Evolutionary conservation across 1,139 yeast species (phyloP).

Genomic region (Starmera stellimalicola): DNA sequence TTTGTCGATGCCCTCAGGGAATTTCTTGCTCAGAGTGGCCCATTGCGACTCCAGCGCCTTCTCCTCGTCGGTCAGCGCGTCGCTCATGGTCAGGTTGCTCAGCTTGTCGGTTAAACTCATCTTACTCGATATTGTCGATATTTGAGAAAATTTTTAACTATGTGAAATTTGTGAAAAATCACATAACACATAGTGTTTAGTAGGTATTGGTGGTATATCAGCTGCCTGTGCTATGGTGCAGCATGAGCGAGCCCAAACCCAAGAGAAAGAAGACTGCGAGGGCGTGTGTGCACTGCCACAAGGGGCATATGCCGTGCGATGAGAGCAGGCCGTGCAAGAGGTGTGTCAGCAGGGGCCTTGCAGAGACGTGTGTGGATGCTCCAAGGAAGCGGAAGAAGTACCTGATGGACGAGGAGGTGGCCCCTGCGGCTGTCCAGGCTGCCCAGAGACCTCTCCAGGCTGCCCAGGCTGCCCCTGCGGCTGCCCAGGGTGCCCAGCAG

Average conservation of each 20-base stretch:
- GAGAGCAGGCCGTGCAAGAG: constrained; percentile 72
- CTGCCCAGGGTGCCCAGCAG: too few relatives aligned
- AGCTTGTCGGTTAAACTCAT: background rate
- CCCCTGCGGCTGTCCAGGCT: constrained; percentile 1
- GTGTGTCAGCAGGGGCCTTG: constrained; percentile 63
- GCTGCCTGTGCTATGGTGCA: too few relatives aligned
- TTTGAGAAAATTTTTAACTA: too few relatives aligned
- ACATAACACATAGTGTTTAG: too few relatives aligned
- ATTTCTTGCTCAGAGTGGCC: constrained; percentile 55
- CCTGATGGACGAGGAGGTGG: constrained; percentile 32
- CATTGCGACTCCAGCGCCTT: constrained; percentile 78
- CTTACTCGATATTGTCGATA: too few relatives aligned
- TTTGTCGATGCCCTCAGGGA: constrained; percentile 47
- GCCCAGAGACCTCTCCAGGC: background rate
- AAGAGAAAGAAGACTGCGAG: constrained; percentile 54
- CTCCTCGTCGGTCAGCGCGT: constrained; percentile 29
- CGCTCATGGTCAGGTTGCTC: background rate
- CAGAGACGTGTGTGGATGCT: constrained; percentile 77
- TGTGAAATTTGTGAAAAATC: too few relatives aligned
- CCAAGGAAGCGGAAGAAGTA: constrained; percentile 83
- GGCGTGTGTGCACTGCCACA: constrained; percentile 83
- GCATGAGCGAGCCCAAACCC: too few relatives aligned
- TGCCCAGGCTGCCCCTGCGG: background rate
- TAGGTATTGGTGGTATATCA: too few relatives aligned
- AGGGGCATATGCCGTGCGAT: constrained; percentile 85